These are phyloP conservation scores for Lophiostoma macrostomum DNA, from an alignment of 495 filamentous ascomycete species.

Conservation along the genomic window DNA sequence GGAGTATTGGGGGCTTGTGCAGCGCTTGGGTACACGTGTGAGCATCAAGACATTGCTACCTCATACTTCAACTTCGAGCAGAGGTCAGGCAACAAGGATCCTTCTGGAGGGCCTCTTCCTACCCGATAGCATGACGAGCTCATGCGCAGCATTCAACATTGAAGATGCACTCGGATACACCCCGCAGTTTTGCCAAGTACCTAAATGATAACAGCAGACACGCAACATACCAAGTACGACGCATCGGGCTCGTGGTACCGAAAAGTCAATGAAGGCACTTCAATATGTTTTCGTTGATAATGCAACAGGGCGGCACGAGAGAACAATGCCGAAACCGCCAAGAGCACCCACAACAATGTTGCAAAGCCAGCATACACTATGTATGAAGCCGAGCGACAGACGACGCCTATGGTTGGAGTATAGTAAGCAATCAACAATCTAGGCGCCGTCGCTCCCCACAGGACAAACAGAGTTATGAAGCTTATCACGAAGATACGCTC, in stretches of 20 bases:
- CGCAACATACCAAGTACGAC: no score
- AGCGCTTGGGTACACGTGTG: slow-evolving; percentile 10
- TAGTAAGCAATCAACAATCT: slow-evolving; percentile 28
- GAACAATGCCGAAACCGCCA: slow-evolving; percentile 25
- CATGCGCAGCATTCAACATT: no score
- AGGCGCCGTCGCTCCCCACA: slow-evolving; percentile 30
- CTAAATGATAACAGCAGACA: background rate
- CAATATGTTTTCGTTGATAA: slow-evolving; percentile 28
- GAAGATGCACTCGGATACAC: no score
- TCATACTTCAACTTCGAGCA: background rate
- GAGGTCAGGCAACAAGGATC: background rate
- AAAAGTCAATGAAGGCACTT: slow-evolving; percentile 25
- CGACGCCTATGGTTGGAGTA: slow-evolving; percentile 28
- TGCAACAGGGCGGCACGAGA: slow-evolving; percentile 27
- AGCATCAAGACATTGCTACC: background rate
- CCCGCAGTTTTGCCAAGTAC: no score
- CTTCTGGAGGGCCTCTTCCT: no score
- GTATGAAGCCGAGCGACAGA: slow-evolving; percentile 22
- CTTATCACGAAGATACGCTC: slow-evolving; percentile 26
- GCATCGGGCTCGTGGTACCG: no score
- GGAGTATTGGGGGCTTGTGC: slow-evolving; percentile 14
- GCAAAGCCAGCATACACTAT: slow-evolving; percentile 25
- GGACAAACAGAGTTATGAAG: slow-evolving; percentile 22
- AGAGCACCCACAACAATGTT: slow-evolving; percentile 22
- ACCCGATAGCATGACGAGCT: no score